Evolutionary conservation across 1,139 yeast genomes (phyloP).

Genomic region (Yarrowia galli): DNA sequence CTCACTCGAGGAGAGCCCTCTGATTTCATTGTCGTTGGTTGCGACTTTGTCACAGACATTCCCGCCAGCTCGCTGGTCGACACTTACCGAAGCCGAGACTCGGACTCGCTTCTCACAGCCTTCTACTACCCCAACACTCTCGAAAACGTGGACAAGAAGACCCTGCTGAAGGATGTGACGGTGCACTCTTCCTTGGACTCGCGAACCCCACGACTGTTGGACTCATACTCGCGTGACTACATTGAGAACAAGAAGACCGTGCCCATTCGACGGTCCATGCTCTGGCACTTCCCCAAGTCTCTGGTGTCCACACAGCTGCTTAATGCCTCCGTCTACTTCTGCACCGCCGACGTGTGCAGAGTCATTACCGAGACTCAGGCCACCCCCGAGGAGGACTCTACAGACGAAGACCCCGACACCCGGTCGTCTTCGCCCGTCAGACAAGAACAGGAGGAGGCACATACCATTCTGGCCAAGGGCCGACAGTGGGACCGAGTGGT

Average conservation of each 20-base stretch:
- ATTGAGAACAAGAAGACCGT: constrained; percentile 74
- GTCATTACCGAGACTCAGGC: constrained; percentile 47
- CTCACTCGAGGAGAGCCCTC: constrained; percentile 55
- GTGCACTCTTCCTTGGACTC: constrained; percentile 60
- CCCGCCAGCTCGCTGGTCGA: constrained; percentile 91
- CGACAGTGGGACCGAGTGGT: constrained; percentile 72
- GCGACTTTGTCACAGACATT: constrained; percentile 90
- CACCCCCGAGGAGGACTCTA: constrained; percentile 3
- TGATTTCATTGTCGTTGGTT: constrained; percentile 82
- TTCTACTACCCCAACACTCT: constrained; percentile 74
- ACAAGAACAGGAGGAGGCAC: constrained; percentile 40
- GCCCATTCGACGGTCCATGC: constrained; percentile 81
- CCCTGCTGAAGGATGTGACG: constrained; percentile 66
- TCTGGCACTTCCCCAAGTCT: constrained; percentile 85
- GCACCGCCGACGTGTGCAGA: constrained; percentile 62
- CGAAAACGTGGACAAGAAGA: constrained; percentile 80
- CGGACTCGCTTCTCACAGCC: constrained; percentile 66
- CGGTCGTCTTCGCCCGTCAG: constrained; percentile 42
- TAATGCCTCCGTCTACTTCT: constrained; percentile 82
- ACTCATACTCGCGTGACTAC: constrained; percentile 69
- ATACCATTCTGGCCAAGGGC: constrained; percentile 46
- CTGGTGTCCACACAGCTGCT: constrained; percentile 77
- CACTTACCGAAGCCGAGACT: constrained; percentile 75
- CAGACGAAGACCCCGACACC: constrained; percentile 40
- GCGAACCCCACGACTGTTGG: constrained; percentile 66